phyloP scores from a whole-genome alignment of 306 rosid genomes.

The Vigna reflexopilosa region DNA sequence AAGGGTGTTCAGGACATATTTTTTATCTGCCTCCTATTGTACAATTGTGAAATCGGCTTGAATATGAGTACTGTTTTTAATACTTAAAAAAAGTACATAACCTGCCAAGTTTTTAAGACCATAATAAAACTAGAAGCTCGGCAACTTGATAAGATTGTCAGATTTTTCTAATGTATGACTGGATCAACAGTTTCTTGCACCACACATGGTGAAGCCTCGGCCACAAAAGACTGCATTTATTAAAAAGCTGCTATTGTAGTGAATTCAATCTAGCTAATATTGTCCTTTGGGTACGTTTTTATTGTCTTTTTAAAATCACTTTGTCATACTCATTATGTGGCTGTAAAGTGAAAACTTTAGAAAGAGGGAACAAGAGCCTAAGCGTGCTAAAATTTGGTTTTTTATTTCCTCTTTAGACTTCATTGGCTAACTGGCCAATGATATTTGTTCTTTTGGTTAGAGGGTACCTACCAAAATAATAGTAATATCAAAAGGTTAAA shows the following conservation, averaged over 20 bases:
- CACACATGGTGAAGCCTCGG: not conserved
- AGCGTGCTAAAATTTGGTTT: slow-evolving; percentile 6
- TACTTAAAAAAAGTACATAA: not conserved
- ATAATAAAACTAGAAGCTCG: not conserved
- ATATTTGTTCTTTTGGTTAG: not conserved
- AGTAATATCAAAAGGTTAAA: not conserved
- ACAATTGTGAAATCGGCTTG: slow-evolving; percentile 6
- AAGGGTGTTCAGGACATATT: not conserved
- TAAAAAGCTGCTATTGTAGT: slow-evolving; percentile 15
- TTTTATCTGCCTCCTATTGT: not conserved
- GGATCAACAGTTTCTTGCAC: slow-evolving; percentile 7
- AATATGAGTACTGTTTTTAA: slow-evolving; percentile 12
- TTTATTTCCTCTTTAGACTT: not conserved
- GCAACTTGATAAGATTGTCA: slow-evolving; percentile 30
- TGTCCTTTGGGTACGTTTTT: slow-evolving; percentile 40
- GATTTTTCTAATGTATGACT: slow-evolving; percentile 19
- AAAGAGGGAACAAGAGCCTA: not conserved
- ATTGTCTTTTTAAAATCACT: slow-evolving; percentile 22
- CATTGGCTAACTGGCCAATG: slow-evolving; percentile 7
- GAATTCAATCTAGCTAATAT: not conserved
- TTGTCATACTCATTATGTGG: slow-evolving; percentile 29
- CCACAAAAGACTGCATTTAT: slow-evolving; percentile 25
- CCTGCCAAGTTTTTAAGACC: slow-evolving; percentile 1
- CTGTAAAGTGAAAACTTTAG: not conserved
- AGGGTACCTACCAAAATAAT: not conserved